These are phyloP conservation scores for Fusarium avenaceum DNA, from an alignment of 2,329 filamentous ascomycete genomes.

Conservation along the genomic window DNA sequence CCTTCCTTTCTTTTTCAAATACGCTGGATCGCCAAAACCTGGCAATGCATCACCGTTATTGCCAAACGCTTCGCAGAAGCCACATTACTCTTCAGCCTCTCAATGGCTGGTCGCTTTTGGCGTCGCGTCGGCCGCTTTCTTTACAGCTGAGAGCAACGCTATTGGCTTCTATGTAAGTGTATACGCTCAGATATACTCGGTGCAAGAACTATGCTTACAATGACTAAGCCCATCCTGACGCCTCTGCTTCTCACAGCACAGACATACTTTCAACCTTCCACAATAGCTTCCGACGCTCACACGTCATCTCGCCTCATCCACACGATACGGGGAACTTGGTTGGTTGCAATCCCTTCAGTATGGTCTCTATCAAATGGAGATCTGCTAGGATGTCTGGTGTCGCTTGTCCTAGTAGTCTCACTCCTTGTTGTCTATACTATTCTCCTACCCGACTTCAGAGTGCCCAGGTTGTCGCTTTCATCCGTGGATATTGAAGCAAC, in stretches of 20 bases:
- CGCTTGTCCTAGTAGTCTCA: conserved; percentile 47
- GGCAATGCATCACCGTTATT: accelerated
- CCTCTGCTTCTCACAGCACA: conserved; percentile 43
- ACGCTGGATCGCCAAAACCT: not conserved
- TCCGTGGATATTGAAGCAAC: conserved; percentile 46
- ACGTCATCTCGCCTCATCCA: not conserved
- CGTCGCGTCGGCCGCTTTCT: conserved; percentile 26
- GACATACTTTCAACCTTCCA: not conserved
- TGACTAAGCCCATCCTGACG: conserved; percentile 41
- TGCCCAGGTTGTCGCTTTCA: not conserved
- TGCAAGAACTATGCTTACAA: not conserved
- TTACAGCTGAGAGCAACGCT: conserved; percentile 29
- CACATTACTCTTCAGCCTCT: not conserved
- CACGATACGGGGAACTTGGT: conserved; percentile 1
- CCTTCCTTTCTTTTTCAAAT: conserved; percentile 45
- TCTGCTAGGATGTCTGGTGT: conserved; percentile 39
- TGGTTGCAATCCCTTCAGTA: conserved; percentile 5
- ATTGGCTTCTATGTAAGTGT: conserved; percentile 13
- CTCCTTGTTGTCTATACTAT: conserved; percentile 51
- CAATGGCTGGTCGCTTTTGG: conserved; percentile 31
- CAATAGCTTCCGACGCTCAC: not conserved
- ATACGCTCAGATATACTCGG: accelerated
- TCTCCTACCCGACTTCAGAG: conserved; percentile 25
- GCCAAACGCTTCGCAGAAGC: not conserved
- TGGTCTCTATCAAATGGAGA: conserved; percentile 50